phyloP scores from a whole-genome alignment of 1,284 basidiomycete species.

The Papiliotrema terrestris region DNA sequence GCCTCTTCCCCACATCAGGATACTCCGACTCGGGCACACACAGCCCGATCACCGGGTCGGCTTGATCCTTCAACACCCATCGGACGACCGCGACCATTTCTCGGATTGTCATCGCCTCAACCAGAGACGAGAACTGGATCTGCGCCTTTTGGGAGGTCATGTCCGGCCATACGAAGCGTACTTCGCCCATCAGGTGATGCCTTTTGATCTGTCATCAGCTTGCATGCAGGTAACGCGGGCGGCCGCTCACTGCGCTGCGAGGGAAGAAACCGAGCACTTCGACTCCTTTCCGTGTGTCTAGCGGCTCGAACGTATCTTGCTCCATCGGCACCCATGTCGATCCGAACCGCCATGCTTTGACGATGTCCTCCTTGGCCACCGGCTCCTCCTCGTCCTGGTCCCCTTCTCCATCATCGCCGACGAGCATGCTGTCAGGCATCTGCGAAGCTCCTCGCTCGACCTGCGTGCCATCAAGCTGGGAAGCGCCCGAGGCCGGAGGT shows the following conservation, averaged over 20 bases:
- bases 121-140: slow-evolving; percentile 78
- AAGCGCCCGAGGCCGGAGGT: background rate
- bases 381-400: slow-evolving; percentile 46
- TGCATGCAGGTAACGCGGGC: background rate
- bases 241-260: slow-evolving; percentile 57
- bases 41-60: slow-evolving; percentile 81
- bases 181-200: slow-evolving; percentile 78
- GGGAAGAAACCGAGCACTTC: slow-evolving; percentile 84
- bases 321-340: slow-evolving; percentile 81
- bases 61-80: slow-evolving; percentile 67
- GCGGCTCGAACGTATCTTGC: slow-evolving; percentile 67
- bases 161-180: slow-evolving; percentile 82
- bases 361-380: slow-evolving; percentile 46
- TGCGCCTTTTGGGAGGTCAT: slow-evolving; percentile 66
- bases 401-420: slow-evolving; percentile 5
- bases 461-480: background rate
- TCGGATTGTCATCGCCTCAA: slow-evolving; percentile 70
- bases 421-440: background rate
- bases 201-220: slow-evolving; percentile 61
- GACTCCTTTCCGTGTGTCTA: slow-evolving; percentile 73
- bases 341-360: slow-evolving; percentile 85
- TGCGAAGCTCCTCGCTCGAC: background rate
- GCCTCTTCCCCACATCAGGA: slow-evolving; percentile 55
- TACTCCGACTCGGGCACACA: slow-evolving; percentile 56
- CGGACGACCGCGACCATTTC: slow-evolving; percentile 71